Evolutionary conservation across 768 basidiomycete species (phyloP), one percentile per base, ranked within the genome.

Genomic region (Strobilomyces echinocephalus): DNA sequence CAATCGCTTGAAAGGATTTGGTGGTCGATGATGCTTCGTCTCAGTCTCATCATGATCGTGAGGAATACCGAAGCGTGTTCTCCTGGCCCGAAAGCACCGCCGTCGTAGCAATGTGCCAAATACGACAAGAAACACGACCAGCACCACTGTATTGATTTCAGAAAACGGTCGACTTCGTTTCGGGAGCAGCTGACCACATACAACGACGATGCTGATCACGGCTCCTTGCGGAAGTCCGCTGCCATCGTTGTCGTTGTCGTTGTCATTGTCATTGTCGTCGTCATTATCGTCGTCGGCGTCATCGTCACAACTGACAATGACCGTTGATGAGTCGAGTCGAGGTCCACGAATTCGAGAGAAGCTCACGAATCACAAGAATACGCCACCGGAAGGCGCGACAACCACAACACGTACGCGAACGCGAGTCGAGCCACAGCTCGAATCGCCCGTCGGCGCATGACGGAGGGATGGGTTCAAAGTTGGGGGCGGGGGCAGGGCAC

Each of bases 311-410:
- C 36, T 38, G 8, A 34, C 36, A 47, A 20, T 14, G 11, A 20
- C 5, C 9, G n/a, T 54, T 46, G 54, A 34, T 9, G 12, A 2
- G 31, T 7, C 20, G 12, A 2, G 31, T 7, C 20, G 14, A 16
- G 14, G 16, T 30, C 33, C 30, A 30, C 3, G 20, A 28, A 43
- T 2, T 45, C 1, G 35, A 42, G 34, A 46, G 21, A 40, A 9
- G 16, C 63, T 38, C 24, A 63, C 62, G 16, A 1, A 16, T 46
- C 31, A 35, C 63, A 65, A 26, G 63, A 57, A 36, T 45, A 53
- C 9, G 34, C 53, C 21, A 20, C 20, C 18, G 60, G 57, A 45
- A 65, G 39, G 20, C 16, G 44, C 8, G 41, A 50, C 5, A 30
- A 16, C 48, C 48, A 55, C 3, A 43, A 26, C 10, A 53, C 31